These are phyloP conservation scores for Closterium sp. DNA, from an alignment of 139 green algal species.

Conservation along the genomic window DNA sequence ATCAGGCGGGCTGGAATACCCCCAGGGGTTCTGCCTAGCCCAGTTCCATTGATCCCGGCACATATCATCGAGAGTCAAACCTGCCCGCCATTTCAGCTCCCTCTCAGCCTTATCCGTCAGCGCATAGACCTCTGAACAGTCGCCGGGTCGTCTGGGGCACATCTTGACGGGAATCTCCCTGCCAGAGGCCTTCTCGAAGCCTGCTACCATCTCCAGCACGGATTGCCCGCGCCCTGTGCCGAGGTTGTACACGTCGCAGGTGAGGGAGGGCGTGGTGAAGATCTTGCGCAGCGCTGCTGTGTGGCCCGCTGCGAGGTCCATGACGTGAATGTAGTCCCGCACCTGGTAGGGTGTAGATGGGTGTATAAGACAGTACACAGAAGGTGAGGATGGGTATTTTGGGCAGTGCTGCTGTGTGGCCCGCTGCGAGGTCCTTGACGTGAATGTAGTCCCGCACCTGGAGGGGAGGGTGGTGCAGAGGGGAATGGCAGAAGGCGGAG, in stretches of 20 bases:
- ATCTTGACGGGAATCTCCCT: constrained; percentile 28
- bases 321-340: constrained; percentile 99
- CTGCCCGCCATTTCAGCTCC: constrained; percentile 87
- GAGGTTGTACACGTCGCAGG: constrained; percentile 73
- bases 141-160: constrained; percentile 61
- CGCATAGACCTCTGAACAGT: constrained; percentile 85
- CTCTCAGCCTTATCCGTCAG: constrained; percentile 78
- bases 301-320: constrained; percentile 81
- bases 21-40: constrained; percentile 83
- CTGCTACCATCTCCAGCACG: constrained; percentile 93
- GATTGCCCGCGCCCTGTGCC: constrained; percentile 86
- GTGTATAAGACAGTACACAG: too few relatives aligned
- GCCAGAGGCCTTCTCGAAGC: constrained; percentile 88
- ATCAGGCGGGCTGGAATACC: constrained; percentile 55
- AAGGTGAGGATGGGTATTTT: too few relatives aligned
- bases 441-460: constrained; percentile 97
- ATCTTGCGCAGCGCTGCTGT: constrained; percentile 81
- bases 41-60: constrained; percentile 92
- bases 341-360: too few relatives aligned
- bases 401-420: constrained; percentile 79
- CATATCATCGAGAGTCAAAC: constrained; percentile 84
- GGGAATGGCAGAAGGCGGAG: too few relatives aligned
- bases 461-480: too few relatives aligned
- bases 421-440: constrained; percentile 82
- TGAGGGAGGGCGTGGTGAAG: constrained; percentile 56